phyloP scores from a whole-genome alignment of 202 grass and related monocot species.

The Hordeum pubiflorum region DNA sequence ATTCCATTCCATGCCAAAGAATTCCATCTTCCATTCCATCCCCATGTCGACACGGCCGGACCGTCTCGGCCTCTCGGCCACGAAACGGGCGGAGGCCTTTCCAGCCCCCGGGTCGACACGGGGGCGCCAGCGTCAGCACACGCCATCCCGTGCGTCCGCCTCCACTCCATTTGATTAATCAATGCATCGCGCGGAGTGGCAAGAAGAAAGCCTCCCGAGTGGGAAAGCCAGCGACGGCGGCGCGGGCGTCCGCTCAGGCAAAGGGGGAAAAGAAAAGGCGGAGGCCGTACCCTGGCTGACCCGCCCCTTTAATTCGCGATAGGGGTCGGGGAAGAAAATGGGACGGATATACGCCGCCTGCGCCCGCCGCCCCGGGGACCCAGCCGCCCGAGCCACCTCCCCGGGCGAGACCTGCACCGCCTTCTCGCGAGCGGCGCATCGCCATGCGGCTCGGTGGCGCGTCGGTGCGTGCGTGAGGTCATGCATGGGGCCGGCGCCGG shows the following conservation, averaged over 20 bases:
- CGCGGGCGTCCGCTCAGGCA: not conserved
- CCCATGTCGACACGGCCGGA: not conserved
- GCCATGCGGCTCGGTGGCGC: not conserved
- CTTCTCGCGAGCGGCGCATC: not conserved
- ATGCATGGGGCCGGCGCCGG: not conserved
- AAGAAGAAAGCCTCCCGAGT: not conserved
- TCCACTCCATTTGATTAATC: not conserved
- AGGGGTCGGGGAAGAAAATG: not conserved
- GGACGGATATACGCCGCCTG: not conserved
- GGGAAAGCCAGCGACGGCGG: constrained; percentile 1
- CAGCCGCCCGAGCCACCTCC: not conserved
- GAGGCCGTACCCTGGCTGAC: not conserved
- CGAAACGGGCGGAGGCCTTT: constrained; percentile 18
- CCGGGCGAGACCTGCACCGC: not conserved
- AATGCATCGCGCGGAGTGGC: not conserved
- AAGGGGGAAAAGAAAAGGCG: not conserved
- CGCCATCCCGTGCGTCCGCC: constrained; percentile 1
- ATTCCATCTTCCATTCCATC: not conserved
- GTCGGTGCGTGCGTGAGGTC: not conserved
- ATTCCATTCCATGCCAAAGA: not conserved
- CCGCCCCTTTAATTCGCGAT: constrained; percentile 10
- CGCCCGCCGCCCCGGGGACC: constrained; percentile 4
- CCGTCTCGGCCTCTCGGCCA: constrained; percentile 15
- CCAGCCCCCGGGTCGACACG: constrained; percentile 13
- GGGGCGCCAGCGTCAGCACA: not conserved